These are phyloP conservation scores for Penicillium sp. DNA, from an alignment of 2,329 filamentous ascomycete species.

Conservation along the genomic window DNA sequence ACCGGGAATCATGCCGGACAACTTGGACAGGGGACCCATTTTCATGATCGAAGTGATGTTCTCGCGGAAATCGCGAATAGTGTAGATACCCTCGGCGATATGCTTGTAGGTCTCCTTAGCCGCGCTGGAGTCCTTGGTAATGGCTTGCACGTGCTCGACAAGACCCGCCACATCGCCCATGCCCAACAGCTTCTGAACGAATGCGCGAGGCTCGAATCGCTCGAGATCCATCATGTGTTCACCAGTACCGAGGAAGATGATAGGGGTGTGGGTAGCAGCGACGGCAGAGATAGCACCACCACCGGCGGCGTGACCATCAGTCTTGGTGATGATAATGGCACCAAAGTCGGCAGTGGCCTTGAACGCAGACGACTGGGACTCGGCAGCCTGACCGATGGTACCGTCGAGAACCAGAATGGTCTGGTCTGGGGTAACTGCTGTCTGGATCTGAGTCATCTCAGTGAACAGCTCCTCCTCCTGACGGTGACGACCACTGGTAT, in stretches of 20 bases:
- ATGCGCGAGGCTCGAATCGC: slow-evolving; percentile 87
- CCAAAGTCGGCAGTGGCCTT: slow-evolving; percentile 97
- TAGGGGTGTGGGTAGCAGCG: slow-evolving; percentile 92
- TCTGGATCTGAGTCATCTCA: slow-evolving; percentile 97
- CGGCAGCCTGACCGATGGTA: slow-evolving; percentile 93
- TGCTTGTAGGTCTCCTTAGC: slow-evolving; percentile 98
- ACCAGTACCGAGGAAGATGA: slow-evolving; percentile 96
- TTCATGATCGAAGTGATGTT: slow-evolving; percentile 99
- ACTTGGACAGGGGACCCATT: slow-evolving; percentile 96
- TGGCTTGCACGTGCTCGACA: slow-evolving; percentile 92
- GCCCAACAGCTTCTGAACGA: slow-evolving; percentile 88
- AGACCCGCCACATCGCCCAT: slow-evolving; percentile 97
- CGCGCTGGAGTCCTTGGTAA: slow-evolving; percentile 81
- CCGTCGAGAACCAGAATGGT: slow-evolving; percentile 98
- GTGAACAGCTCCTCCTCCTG: slow-evolving; percentile 95
- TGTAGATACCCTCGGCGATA: slow-evolving; percentile 95
- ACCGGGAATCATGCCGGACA: slow-evolving; percentile 98
- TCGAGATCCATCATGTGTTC: slow-evolving; percentile 97
- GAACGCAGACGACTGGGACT: slow-evolving; percentile 92
- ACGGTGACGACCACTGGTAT: slow-evolving; percentile 91
- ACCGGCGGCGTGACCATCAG: slow-evolving; percentile 90
- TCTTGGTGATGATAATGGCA: slow-evolving; percentile 98
- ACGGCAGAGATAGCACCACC: slow-evolving; percentile 98
- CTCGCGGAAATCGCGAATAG: slow-evolving; percentile 88
- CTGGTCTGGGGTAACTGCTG: slow-evolving; percentile 86